Conservation (phyloP, 2,329 filamentous ascomycete genomes). For the Tolypocladium nubicola region DNA sequence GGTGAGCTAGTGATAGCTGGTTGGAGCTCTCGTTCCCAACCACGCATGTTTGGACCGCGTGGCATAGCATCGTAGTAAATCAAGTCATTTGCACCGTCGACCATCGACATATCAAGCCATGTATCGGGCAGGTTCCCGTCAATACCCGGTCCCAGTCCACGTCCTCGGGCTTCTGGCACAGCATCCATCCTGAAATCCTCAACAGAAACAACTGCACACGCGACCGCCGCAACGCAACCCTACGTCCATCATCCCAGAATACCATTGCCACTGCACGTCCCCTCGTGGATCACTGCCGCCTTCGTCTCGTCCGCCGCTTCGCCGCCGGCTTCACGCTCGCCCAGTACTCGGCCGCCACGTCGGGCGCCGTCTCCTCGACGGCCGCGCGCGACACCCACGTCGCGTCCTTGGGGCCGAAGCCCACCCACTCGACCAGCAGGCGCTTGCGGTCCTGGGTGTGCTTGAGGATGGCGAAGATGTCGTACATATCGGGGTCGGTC, state of each 20-base stretch:
- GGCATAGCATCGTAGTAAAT: no score
- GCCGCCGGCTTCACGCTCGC: neutral
- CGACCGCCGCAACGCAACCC: neutral
- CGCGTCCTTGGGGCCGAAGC: conserved; percentile 16
- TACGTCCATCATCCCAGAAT: neutral
- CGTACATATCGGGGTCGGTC: conserved; percentile 16
- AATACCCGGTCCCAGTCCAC: no score
- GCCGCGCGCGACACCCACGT: conserved; percentile 17
- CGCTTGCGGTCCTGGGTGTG: conserved; percentile 16
- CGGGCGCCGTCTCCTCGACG: conserved; percentile 16
- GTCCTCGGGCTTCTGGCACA: no score
- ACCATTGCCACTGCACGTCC: neutral
- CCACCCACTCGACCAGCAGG: conserved; percentile 25
- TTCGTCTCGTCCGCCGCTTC: neutral
- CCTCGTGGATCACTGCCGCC: neutral
- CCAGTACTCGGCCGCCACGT: conserved; percentile 18
- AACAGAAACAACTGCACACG: neutral
- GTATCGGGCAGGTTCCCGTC: no score
- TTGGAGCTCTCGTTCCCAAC: no score
- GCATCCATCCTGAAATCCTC: neutral
- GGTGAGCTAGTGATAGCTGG: no score
- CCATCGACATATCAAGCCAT: no score
- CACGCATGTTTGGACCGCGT: no score
- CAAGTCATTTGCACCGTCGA: no score
- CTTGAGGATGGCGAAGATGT: conserved; percentile 20